Evolutionary conservation across 345 rosid genomes (phyloP).

Genomic region (Sonneratia alba): DNA sequence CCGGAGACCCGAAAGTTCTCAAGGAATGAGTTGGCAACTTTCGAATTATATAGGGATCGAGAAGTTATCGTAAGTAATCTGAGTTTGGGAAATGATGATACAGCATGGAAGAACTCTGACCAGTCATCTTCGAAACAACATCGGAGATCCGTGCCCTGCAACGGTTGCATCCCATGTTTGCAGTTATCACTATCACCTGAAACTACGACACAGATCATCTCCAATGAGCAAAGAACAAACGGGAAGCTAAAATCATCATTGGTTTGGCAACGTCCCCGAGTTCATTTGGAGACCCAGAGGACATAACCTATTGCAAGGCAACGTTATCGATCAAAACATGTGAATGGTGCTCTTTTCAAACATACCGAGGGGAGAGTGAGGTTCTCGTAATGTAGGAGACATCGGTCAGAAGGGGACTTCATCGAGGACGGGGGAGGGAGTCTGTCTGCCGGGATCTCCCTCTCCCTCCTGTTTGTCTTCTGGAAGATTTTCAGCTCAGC

Average conservation of each 20-base stretch:
- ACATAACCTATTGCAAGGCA: no score
- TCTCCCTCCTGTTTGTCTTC: background rate
- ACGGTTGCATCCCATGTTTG: constrained; percentile 33
- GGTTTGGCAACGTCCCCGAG: no score
- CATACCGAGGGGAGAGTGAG: constrained; percentile 30
- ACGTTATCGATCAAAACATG: background rate
- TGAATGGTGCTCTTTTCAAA: background rate
- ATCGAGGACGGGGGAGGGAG: background rate
- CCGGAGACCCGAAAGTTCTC: background rate
- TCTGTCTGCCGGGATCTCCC: background rate
- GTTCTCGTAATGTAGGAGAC: constrained; percentile 32
- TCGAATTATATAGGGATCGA: no score
- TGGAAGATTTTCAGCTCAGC: background rate
- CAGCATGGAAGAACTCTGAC: constrained; percentile 12
- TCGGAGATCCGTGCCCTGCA: constrained; percentile 28
- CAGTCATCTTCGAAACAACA: constrained; percentile 28
- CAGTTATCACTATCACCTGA: constrained; percentile 44
- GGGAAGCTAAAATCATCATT: background rate
- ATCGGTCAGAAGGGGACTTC: constrained; percentile 15
- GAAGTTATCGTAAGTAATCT: no score
- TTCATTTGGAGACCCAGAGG: no score
- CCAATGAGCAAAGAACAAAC: background rate
- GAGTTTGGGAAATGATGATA: background rate
- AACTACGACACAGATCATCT: constrained; percentile 1
- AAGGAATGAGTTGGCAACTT: background rate